Conservation (phyloP, 2,329 filamentous ascomycete genomes). For the Sphaerostilbella broomeana region DNA sequence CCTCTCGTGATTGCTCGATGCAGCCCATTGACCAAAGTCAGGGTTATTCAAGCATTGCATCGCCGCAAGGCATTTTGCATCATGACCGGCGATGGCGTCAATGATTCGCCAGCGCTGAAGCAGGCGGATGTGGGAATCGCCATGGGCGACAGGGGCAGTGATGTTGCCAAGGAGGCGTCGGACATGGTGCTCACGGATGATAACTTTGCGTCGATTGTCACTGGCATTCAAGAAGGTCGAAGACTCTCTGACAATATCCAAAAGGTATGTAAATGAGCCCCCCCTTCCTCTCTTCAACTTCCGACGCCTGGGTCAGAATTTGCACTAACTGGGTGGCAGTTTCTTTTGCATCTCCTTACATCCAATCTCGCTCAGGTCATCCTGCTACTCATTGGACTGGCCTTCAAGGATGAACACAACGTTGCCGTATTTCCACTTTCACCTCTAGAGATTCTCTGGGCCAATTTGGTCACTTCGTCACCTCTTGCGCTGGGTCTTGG, state of each 20-base stretch:
- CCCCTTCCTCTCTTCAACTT: background rate
- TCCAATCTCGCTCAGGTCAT: slow-evolving; percentile 66
- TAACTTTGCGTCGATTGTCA: slow-evolving; percentile 76
- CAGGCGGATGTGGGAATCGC: slow-evolving; percentile 69
- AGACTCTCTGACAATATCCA: slow-evolving; percentile 68
- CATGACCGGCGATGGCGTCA: slow-evolving; percentile 71
- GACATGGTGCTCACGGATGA: slow-evolving; percentile 87
- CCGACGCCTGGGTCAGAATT: background rate
- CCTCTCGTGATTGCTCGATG: slow-evolving; percentile 65
- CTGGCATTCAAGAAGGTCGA: slow-evolving; percentile 64
- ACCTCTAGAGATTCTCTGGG: slow-evolving; percentile 69
- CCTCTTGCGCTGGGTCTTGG: slow-evolving; percentile 66
- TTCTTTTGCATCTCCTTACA: slow-evolving; percentile 58
- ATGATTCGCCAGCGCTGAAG: slow-evolving; percentile 67
- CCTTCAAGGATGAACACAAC: slow-evolving; percentile 54
- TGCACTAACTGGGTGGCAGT: slow-evolving; percentile 31
- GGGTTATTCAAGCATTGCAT: slow-evolving; percentile 68
- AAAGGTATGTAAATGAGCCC: slow-evolving; percentile 42
- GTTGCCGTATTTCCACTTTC: slow-evolving; percentile 64
- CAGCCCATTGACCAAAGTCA: slow-evolving; percentile 65
- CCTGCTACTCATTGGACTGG: slow-evolving; percentile 60
- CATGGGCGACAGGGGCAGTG: slow-evolving; percentile 64
- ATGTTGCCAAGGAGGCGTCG: slow-evolving; percentile 73
- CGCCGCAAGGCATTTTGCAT: slow-evolving; percentile 61
- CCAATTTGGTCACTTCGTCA: slow-evolving; percentile 67